These are phyloP conservation scores for Penicillium daleae DNA, from an alignment of 495 filamentous ascomycete genomes.

Conservation along the genomic window DNA sequence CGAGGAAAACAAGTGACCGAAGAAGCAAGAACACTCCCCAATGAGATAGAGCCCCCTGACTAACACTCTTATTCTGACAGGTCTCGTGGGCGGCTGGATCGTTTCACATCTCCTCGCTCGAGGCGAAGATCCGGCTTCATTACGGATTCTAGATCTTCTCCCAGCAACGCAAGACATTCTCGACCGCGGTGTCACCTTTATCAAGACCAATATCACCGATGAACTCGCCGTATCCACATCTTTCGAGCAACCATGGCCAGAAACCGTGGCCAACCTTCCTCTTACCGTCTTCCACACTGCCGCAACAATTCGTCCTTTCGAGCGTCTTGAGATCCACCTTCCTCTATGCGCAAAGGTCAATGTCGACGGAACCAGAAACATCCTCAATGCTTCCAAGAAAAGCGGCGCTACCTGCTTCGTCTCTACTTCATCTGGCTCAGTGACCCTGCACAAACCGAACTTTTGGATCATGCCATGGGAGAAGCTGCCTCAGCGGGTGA, in stretches of 20 bases:
- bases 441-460: slow-evolving; percentile 42
- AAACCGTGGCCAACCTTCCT: slow-evolving; percentile 45
- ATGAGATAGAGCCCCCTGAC: neutral
- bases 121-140: slow-evolving; percentile 54
- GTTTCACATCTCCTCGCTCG: slow-evolving; percentile 57
- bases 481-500: slow-evolving; percentile 38
- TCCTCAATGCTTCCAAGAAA: slow-evolving; percentile 50
- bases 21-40: neutral
- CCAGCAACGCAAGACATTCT: slow-evolving; percentile 44
- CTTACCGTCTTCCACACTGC: slow-evolving; percentile 64
- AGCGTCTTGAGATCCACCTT: slow-evolving; percentile 52
- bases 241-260: slow-evolving; percentile 56
- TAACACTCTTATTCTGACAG: slow-evolving; percentile 25
- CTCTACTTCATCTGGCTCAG: slow-evolving; percentile 59
- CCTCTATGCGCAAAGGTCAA: slow-evolving; percentile 55
- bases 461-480: slow-evolving; percentile 57
- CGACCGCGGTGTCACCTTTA: slow-evolving; percentile 46
- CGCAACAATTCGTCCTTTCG: slow-evolving; percentile 52
- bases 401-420: slow-evolving; percentile 56
- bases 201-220: slow-evolving; percentile 58
- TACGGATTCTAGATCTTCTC: slow-evolving; percentile 59
- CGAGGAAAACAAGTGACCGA: neutral
- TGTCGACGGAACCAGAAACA: slow-evolving; percentile 54
- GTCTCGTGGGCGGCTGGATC: slow-evolving; percentile 61
- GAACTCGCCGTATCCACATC: slow-evolving; percentile 45